Evolutionary conservation across 345 rosid species (phyloP), one percentile per base, ranked within the genome.

Genomic region (Citrus maxima): DNA sequence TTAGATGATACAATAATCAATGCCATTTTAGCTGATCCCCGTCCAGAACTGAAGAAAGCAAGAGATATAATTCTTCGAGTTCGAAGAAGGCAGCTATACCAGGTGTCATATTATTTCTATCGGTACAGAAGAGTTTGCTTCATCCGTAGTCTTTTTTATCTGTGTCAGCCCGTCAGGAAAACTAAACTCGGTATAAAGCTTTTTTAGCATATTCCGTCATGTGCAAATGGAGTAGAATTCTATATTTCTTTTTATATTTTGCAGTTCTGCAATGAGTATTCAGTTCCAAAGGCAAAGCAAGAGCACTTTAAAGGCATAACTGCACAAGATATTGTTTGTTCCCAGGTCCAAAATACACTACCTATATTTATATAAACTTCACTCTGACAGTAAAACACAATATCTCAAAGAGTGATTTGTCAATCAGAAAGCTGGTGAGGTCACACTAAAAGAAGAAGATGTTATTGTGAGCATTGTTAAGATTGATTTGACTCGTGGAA

Each of bases 1-100:
- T 70, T 91, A 73, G 95, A 89, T 77, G 95, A 91, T 85, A 77
- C 92, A 38, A 79, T 91, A 74, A 73, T 89, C 60, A 87, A 86
- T 77, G 75, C 80, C 32, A 89, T 91, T 54, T 90, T 89, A 84
- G 85, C 85, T 67, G 87, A 88, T 66, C 81, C 87, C 22, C 65
- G 83, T 22, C 84, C 70, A 77, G 85, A 87, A 72, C 84, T 91
- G 9, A 87, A 68, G 77, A 84, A 88, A 83, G 82, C 95, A 49
- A 87, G 85, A 80, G 90, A 91, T 77, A 72, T 91, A 83, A 83
- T 89, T 35, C 81, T 84, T 27, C 90, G 91, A 9, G 83, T 91
- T 59, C 87, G 84, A 51, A 84, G 91, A 81, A 87, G 95, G 83
- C 80, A 91, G 59, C 77, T 89, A 62, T 91, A 91, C 72, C 92